These are phyloP conservation scores for Clausena lansium DNA, from an alignment of 345 rosid species.

Conservation along the genomic window DNA sequence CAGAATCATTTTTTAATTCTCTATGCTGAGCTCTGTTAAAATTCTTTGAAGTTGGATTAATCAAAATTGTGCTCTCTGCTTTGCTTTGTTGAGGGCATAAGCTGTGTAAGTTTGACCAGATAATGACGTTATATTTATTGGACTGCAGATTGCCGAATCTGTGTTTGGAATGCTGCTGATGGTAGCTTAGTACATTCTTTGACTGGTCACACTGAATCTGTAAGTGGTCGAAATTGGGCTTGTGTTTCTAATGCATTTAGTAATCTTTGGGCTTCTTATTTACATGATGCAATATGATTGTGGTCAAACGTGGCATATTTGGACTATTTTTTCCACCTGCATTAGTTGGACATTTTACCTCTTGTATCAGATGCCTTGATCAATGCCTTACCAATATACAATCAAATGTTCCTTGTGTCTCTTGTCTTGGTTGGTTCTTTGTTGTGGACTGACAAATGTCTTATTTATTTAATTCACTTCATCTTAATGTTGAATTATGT, in stretches of 20 bases:
- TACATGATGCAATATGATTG: neutral
- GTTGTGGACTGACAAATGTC: neutral
- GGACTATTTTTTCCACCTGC: neutral
- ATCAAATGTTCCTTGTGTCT: neutral
- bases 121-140: slow-evolving; percentile 10
- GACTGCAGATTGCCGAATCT: slow-evolving; percentile 94
- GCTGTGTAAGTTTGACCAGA: slow-evolving; percentile 14
- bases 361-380: neutral
- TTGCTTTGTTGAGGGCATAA: neutral
- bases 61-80: neutral
- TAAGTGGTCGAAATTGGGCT: slow-evolving; percentile 39
- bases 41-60: slow-evolving; percentile 5
- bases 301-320: neutral
- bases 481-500: neutral
- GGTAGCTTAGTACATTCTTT: slow-evolving; percentile 93
- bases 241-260: neutral
- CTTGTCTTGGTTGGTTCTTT: neutral
- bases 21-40: neutral
- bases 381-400: neutral
- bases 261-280: neutral
- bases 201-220: slow-evolving; percentile 95
- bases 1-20: neutral
- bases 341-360: neutral
- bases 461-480: neutral
- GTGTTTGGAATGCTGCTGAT: slow-evolving; percentile 99